These are phyloP conservation scores for Acacia crassicarpa DNA, from an alignment of 306 rosid species.

Conservation along the genomic window DNA sequence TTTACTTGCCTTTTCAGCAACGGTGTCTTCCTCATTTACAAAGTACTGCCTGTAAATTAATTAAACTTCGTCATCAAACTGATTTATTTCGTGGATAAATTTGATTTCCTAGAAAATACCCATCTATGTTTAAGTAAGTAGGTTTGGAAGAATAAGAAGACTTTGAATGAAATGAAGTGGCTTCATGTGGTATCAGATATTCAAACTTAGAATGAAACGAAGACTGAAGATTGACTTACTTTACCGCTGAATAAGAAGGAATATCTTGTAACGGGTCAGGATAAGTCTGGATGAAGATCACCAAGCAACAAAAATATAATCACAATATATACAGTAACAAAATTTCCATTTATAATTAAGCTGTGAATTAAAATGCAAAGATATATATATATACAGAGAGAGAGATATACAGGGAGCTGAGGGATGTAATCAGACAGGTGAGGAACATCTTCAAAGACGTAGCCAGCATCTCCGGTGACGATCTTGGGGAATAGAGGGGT, in stretches of 20 bases:
- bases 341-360: not conserved
- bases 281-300: slow-evolving; percentile 43
- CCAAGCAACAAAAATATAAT: not conserved
- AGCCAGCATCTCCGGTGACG: slow-evolving; percentile 48
- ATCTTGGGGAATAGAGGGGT: slow-evolving; percentile 33
- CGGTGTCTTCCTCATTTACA: slow-evolving; percentile 42
- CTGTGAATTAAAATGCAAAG: not conserved
- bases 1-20: slow-evolving; percentile 49
- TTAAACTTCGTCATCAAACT: not conserved
- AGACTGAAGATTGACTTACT: slow-evolving; percentile 32
- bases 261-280: slow-evolving; percentile 50
- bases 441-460: slow-evolving; percentile 66
- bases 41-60: slow-evolving; percentile 39
- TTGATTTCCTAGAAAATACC: not conserved
- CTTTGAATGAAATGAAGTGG: not conserved
- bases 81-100: not conserved
- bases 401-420: slow-evolving; percentile 39
- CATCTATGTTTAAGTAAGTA: not conserved
- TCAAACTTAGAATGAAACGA: not conserved
- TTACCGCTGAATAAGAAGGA: slow-evolving; percentile 53
- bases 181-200: not conserved
- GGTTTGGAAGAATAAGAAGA: no score
- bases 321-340: not conserved
- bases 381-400: not conserved
- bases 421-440: slow-evolving; percentile 59